Evolutionary conservation across 2,329 filamentous ascomycete species (phyloP).

Genomic region (Aspergillus bombycis): DNA sequence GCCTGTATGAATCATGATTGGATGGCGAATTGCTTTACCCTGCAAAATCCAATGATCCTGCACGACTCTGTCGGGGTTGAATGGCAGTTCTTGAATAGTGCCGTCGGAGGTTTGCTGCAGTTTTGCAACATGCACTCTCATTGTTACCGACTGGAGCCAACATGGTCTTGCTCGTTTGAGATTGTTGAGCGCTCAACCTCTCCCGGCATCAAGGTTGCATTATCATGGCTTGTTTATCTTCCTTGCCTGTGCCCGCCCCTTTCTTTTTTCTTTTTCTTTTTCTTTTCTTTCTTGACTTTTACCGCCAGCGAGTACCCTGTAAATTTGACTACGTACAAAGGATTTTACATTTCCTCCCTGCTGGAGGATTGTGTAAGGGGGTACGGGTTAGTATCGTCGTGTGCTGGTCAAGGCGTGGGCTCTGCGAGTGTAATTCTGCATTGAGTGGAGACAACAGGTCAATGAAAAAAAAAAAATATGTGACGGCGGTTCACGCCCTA

Average conservation of each 20-base stretch:
- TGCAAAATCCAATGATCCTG: slow-evolving; percentile 20
- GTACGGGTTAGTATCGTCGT: slow-evolving; percentile 17
- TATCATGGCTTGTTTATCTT: not conserved
- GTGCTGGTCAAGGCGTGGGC: slow-evolving; percentile 39
- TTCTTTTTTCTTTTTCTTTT: not conserved
- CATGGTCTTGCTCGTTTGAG: not conserved
- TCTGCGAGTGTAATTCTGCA: slow-evolving; percentile 36
- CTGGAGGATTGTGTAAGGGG: slow-evolving; percentile 17
- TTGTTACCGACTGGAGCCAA: not conserved
- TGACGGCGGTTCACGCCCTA: slow-evolving; percentile 38
- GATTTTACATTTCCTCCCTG: slow-evolving; percentile 5
- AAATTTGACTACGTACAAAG: not conserved
- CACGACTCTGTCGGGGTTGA: slow-evolving; percentile 22
- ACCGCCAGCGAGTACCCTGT: not conserved
- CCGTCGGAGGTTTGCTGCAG: slow-evolving; percentile 6
- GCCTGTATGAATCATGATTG: slow-evolving; percentile 18
- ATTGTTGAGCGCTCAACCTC: slow-evolving; percentile 1
- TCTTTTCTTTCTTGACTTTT: not conserved
- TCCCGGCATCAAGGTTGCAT: not conserved
- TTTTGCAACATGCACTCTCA: slow-evolving; percentile 6
- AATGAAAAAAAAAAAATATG: slow-evolving; percentile 31
- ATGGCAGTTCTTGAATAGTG: slow-evolving; percentile 6
- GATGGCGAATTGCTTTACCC: slow-evolving; percentile 10
- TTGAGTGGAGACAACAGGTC: slow-evolving; percentile 32
- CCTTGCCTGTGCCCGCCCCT: not conserved